Conservation (phyloP, 768 basidiomycete genomes). For the Naganishia onofrii region DNA sequence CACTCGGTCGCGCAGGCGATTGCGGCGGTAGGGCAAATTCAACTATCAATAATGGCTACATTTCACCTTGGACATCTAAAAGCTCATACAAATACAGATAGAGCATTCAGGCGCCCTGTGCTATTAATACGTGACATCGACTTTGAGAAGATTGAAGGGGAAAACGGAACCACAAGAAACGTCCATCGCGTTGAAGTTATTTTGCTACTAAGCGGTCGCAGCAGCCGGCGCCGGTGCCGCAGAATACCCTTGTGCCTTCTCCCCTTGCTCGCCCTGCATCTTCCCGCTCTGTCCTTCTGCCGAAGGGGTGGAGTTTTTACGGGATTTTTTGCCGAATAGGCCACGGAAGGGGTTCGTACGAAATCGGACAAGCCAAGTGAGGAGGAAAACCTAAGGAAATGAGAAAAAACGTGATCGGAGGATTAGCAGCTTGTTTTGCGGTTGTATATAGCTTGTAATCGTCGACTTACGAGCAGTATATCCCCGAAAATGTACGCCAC, state of each 20-base stretch:
- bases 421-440: not conserved
- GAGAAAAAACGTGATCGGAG: not conserved
- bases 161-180: too few relatives aligned
- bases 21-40: too few relatives aligned
- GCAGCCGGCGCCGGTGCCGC: slow-evolving; percentile 5
- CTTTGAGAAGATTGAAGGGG: too few relatives aligned
- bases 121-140: too few relatives aligned
- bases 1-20: too few relatives aligned
- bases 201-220: not conserved
- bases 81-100: too few relatives aligned
- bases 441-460: not conserved
- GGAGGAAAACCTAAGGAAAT: slow-evolving; percentile 8
- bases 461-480: not conserved
- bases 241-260: slow-evolving; percentile 10
- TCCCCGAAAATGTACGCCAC: not conserved
- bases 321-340: slow-evolving; percentile 3
- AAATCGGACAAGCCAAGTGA: slow-evolving; percentile 13
- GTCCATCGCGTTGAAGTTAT: too few relatives aligned
- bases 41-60: too few relatives aligned
- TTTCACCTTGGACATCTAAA: too few relatives aligned
- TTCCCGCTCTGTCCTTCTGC: slow-evolving; percentile 6
- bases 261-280: not conserved
- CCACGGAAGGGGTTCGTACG: slow-evolving; percentile 6
- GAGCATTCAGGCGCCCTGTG: too few relatives aligned
- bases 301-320: slow-evolving; percentile 13